Percentiles rank a stretch among this genome's conserved stretches.
phyloP scores from a whole-genome alignment of 1,284 basidiomycete species.

The Farysia itapuensis region DNA sequence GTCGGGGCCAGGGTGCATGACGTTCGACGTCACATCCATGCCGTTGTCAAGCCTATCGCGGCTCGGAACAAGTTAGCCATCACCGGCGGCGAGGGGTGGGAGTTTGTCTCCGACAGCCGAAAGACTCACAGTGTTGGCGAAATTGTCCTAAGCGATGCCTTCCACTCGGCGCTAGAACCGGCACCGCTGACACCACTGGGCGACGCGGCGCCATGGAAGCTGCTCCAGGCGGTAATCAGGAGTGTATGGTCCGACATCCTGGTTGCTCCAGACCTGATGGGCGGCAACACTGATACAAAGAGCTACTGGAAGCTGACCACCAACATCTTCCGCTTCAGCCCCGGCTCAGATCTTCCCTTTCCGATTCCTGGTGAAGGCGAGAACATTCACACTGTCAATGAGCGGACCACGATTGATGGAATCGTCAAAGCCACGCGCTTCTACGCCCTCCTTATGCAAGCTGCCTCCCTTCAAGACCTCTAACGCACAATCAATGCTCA shows the following conservation, averaged over 20 bases:
- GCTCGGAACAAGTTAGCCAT: conserved; percentile 65
- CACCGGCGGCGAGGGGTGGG: conserved; percentile 63
- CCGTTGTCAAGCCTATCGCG: conserved; percentile 63
- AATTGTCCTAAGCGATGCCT: conserved; percentile 58
- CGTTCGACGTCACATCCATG: conserved; percentile 62
- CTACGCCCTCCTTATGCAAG: conserved; percentile 64
- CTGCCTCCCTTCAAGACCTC: conserved; percentile 59
- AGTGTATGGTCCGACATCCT: conserved; percentile 59
- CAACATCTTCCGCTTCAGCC: conserved; percentile 66
- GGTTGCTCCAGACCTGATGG: conserved; percentile 66
- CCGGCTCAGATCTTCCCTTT: conserved; percentile 34
- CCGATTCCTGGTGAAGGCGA: conserved; percentile 47
- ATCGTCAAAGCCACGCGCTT: conserved; percentile 63
- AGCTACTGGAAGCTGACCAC: conserved; percentile 65
- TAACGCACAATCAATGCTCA: not conserved
- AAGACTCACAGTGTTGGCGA: not conserved
- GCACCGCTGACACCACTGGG: conserved; percentile 65
- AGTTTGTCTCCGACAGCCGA: conserved; percentile 1
- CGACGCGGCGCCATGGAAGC: conserved; percentile 61
- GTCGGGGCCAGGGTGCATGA: conserved; percentile 64
- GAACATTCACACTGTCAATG: conserved; percentile 69
- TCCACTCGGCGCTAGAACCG: conserved; percentile 64
- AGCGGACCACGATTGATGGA: conserved; percentile 62
- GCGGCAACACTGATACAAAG: conserved; percentile 65
- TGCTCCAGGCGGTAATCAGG: conserved; percentile 66